A percentile compares a stretch with the other conserved stretches of the same genome.
phyloP scores from a whole-genome alignment of 2,329 filamentous ascomycete species.

The Colletotrichum karsti region DNA sequence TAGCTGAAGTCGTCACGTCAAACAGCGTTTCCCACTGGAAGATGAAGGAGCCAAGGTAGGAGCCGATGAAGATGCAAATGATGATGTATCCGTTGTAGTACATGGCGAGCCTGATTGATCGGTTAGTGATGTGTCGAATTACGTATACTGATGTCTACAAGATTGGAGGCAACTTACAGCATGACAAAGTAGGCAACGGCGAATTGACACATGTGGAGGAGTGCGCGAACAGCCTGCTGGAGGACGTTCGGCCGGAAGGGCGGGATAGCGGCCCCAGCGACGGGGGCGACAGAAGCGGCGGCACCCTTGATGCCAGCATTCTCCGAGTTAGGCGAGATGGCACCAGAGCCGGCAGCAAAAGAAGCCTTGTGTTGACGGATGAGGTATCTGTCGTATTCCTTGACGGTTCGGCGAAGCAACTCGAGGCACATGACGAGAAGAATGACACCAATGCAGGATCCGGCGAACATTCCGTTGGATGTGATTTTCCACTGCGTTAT shows the following conservation, averaged over 20 bases:
- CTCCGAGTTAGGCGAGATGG: constrained; percentile 9
- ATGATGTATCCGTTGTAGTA: constrained; percentile 79
- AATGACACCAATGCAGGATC: constrained; percentile 80
- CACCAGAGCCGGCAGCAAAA: constrained; percentile 28
- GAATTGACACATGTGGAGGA: constrained; percentile 77
- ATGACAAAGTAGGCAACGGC: constrained; percentile 83
- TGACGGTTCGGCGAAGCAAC: constrained; percentile 72
- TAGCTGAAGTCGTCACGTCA: constrained; percentile 41
- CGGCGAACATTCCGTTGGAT: constrained; percentile 75
- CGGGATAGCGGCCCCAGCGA: constrained; percentile 30
- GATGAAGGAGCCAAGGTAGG: constrained; percentile 75
- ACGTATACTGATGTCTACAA: fast-evolving
- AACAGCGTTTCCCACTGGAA: constrained; percentile 74
- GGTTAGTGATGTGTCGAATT: neutral
- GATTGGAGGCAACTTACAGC: constrained; percentile 53
- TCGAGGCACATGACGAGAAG: constrained; percentile 79
- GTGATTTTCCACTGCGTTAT: neutral
- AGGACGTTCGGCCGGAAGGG: constrained; percentile 64
- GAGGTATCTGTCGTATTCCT: constrained; percentile 78
- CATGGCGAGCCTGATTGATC: constrained; percentile 54
- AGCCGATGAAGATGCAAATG: constrained; percentile 81
- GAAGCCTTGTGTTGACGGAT: constrained; percentile 55
- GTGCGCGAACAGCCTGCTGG: constrained; percentile 73
- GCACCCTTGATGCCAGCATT: constrained; percentile 3
- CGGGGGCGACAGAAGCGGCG: neutral